Evolutionary conservation across 2,329 filamentous ascomycete genomes (phyloP).

Genomic region (Endothia cerciana): DNA sequence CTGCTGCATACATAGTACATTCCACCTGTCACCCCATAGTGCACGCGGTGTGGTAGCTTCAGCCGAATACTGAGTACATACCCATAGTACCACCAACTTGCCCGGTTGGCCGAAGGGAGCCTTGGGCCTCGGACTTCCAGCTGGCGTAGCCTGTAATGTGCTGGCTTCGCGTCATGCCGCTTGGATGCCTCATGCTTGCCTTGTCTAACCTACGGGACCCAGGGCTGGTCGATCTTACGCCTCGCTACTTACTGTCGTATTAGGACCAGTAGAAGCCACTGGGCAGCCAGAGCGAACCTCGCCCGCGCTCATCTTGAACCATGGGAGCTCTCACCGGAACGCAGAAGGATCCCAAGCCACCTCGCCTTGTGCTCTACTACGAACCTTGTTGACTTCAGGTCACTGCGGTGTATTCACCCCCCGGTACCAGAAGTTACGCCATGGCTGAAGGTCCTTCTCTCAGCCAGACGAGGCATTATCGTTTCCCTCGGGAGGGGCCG

Average conservation of each 20-base stretch:
- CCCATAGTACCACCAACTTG: background rate
- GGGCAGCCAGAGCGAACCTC: background rate
- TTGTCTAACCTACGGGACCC: background rate
- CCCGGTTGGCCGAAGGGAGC: background rate
- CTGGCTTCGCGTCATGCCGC: background rate
- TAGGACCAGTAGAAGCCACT: background rate
- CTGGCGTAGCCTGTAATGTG: background rate
- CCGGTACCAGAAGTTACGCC: background rate
- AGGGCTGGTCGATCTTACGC: background rate
- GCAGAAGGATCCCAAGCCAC: background rate
- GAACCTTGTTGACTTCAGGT: background rate
- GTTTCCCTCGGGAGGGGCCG: conserved; percentile 28
- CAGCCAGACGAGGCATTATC: conserved; percentile 17
- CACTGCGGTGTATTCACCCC: background rate
- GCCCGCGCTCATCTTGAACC: background rate
- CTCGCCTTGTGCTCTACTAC: background rate
- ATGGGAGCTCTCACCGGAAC: background rate
- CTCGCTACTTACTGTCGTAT: background rate
- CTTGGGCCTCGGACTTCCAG: background rate
- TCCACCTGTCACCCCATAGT: background rate
- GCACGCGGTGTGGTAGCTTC: background rate
- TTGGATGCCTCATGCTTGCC: background rate
- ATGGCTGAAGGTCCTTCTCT: conserved; percentile 3
- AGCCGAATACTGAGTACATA: background rate
- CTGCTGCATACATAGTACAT: too few relatives aligned